Base-by-base conservation (phyloP, 495 filamentous ascomycete species). In the Aspergillus sclerotiicarbonarius region DNA sequence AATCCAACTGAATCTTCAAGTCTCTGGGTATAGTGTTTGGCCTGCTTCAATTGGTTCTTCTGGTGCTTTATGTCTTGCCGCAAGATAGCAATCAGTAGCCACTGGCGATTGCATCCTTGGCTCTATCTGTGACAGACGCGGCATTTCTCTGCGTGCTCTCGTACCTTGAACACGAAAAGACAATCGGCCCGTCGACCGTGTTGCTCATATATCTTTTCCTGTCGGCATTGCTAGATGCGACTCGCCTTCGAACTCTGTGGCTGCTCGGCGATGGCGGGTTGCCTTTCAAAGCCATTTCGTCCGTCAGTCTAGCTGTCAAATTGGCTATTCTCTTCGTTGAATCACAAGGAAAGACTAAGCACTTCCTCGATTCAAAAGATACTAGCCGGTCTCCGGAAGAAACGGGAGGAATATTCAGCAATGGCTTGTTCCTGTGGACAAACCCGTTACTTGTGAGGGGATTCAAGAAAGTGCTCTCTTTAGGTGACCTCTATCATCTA, bases 381-480 rank as follows among this genome's bases (percentile, higher is more conserved):
- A 15, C 1, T 1, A 47, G 4, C 6, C 44, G 16, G 21, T 47
- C 44, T 9, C 44, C 44, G 0, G 18, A 47, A 29, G 44, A 47
- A 29, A 47, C 44, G 44, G 21, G 21, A 21, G 18, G 44, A 21
- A 20, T 47, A 47, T 47, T 47, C 44, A 47, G 18, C 21, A 47
- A 47, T 47, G 44, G 44, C 12, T 29, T 45, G 13, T 45, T 45
- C 43, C 43, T 45, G 43, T 45, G 43, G 43, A 45, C 44, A 20
- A 47, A 47, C 44, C 21, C 44, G 6, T 29, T 47, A 9, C 44
- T 47, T 21, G 21, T 20, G 2, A 47, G 7, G 44, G 44, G 18
- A 12, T 47, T 47, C 44, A 47, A 47, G 12, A 47, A 20, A 6
- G 44, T 29, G 1, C 44, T 47, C 21, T 47, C 44, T 29, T 25